These are phyloP conservation scores for Xylaria castorea DNA, from an alignment of 495 filamentous ascomycete genomes.

Conservation along the genomic window DNA sequence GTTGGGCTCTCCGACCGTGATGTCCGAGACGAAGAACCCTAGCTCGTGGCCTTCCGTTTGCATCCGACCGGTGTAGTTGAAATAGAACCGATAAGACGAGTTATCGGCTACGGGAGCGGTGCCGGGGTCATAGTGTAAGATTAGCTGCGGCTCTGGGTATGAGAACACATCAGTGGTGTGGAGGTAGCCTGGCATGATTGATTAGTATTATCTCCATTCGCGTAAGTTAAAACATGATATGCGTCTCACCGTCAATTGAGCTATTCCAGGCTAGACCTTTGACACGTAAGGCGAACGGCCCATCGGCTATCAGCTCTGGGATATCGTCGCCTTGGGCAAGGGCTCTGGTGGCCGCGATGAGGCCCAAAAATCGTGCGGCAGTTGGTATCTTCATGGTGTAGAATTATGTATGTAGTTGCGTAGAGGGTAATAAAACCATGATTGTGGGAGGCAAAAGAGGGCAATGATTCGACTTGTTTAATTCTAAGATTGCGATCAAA, in stretches of 20 bases:
- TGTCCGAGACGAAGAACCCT: slow-evolving; percentile 14
- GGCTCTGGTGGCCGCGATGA: slow-evolving; percentile 6
- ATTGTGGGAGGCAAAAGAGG: not conserved
- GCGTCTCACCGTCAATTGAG: slow-evolving; percentile 13
- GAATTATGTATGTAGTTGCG: not conserved
- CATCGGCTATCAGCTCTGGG: slow-evolving; percentile 7
- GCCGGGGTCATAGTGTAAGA: slow-evolving; percentile 10
- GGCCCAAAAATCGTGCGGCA: not conserved
- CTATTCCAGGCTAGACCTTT: slow-evolving; percentile 10
- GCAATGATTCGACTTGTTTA: not conserved
- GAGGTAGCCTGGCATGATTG: not conserved
- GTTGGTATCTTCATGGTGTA: slow-evolving; percentile 4
- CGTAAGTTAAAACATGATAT: not conserved
- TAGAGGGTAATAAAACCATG: not conserved
- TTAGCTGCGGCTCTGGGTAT: not conserved
- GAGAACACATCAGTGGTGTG: not conserved
- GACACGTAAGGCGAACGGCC: slow-evolving; percentile 20
- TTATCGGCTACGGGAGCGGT: not conserved
- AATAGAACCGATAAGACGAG: slow-evolving; percentile 21
- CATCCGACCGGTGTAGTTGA: slow-evolving; percentile 15
- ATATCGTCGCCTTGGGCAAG: slow-evolving; percentile 3
- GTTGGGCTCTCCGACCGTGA: slow-evolving; percentile 13
- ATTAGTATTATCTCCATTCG: not conserved
- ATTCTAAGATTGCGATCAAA: not conserved
- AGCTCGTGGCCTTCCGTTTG: slow-evolving; percentile 13